Evolutionary conservation across 192 early-diverging fungal genomes (phyloP).

Genomic region (Umbelopsis vinacea): DNA sequence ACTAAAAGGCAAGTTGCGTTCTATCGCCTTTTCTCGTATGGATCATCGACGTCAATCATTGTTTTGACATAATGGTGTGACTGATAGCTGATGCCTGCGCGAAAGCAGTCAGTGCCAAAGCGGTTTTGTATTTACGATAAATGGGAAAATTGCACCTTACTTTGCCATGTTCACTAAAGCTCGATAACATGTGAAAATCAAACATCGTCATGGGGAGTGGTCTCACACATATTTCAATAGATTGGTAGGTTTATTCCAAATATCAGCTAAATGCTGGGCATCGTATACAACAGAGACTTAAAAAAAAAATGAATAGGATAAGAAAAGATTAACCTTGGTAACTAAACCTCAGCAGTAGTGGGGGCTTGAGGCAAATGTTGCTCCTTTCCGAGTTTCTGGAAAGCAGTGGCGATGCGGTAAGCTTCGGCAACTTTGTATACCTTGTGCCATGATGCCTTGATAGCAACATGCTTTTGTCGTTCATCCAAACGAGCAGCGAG

Average conservation of each 20-base stretch:
- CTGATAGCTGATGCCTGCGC: too few relatives aligned
- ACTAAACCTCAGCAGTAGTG: constrained; percentile 5
- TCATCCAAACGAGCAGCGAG: constrained; percentile 50
- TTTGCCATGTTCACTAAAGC: too few relatives aligned
- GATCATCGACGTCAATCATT: too few relatives aligned
- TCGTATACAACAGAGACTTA: constrained; percentile 2
- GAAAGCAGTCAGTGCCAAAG: too few relatives aligned
- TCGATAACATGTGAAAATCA: constrained; percentile 13
- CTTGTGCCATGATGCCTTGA: constrained; percentile 22
- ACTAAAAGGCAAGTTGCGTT: too few relatives aligned
- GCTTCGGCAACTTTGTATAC: constrained; percentile 28
- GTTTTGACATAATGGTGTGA: too few relatives aligned
- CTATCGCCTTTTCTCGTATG: too few relatives aligned
- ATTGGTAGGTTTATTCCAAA: constrained; percentile 10
- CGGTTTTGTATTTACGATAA: too few relatives aligned
- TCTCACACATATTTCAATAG: background rate
- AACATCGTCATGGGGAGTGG: background rate
- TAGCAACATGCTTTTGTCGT: constrained; percentile 17
- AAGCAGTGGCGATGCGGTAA: constrained; percentile 26
- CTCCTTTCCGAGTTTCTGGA: constrained; percentile 24
- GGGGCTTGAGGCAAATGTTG: constrained; percentile 11
- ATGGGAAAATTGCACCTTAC: too few relatives aligned
- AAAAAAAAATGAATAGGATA: constrained; percentile 11
- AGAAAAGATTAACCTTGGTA: constrained; percentile 1
- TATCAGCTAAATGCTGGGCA: background rate